phyloP scores from a whole-genome alignment of 306 rosid species.

The Heteromeles arbutifolia region DNA sequence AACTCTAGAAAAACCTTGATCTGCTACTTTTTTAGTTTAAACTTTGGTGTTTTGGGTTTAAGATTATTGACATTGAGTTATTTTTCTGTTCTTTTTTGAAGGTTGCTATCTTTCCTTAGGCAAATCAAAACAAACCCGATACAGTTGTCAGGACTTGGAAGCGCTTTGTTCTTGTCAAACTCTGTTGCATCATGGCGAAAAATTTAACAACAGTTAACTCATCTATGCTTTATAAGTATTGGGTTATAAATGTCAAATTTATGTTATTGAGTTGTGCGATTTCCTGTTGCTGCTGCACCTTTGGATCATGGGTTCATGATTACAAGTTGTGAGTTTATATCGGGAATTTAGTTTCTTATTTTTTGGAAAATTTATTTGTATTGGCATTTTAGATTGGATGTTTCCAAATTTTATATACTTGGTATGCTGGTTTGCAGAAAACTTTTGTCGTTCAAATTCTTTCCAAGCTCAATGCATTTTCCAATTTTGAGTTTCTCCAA shows the following conservation, averaged over 20 bases:
- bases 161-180: neutral
- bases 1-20: neutral
- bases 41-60: neutral
- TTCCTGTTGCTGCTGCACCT: neutral
- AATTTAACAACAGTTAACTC: neutral
- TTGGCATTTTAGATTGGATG: neutral
- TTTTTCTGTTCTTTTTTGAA: neutral
- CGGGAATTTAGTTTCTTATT: neutral
- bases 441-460: neutral
- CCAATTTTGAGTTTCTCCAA: neutral
- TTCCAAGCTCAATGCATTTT: neutral
- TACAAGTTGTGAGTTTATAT: neutral
- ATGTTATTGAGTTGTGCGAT: neutral
- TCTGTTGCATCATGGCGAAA: neutral
- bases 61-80: neutral
- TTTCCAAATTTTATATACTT: neutral
- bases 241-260: neutral
- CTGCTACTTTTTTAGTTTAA: neutral
- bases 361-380: neutral
- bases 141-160: neutral
- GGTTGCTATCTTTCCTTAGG: neutral
- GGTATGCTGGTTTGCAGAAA: neutral
- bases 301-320: neutral
- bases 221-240: neutral
- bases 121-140: neutral